phyloP scores from a whole-genome alignment of 495 filamentous ascomycete species.

The Alectoria sarmentosa region DNA sequence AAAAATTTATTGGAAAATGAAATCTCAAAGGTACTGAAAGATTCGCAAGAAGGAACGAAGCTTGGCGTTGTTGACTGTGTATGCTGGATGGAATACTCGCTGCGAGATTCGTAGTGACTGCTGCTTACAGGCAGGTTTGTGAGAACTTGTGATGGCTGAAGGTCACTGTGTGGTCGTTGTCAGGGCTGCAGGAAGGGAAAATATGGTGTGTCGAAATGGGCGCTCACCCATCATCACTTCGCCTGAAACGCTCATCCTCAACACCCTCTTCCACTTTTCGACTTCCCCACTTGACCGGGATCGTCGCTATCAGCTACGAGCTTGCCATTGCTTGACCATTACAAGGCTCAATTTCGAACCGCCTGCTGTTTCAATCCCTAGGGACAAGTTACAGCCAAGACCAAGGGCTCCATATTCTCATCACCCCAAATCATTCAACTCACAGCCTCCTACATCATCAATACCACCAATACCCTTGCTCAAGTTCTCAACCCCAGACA shows the following conservation, averaged over 20 bases:
- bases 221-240: background rate
- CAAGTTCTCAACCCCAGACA: background rate
- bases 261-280: background rate
- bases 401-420: background rate
- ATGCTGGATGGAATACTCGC: background rate
- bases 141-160: background rate
- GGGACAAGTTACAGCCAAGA: background rate
- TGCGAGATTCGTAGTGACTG: background rate
- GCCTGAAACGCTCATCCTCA: background rate
- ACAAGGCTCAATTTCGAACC: background rate
- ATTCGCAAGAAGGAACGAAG: background rate
- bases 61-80: background rate
- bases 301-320: constrained; percentile 4
- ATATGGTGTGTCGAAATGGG: background rate
- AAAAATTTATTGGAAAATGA: background rate
- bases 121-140: background rate
- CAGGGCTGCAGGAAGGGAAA: background rate
- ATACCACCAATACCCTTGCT: background rate
- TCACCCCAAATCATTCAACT: background rate
- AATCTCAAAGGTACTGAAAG: background rate
- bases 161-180: background rate
- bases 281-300: background rate
- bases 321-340: background rate
- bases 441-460: background rate
- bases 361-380: background rate